Conservation (phyloP, 768 basidiomycete species). For the Boletus rex-veris region DNA sequence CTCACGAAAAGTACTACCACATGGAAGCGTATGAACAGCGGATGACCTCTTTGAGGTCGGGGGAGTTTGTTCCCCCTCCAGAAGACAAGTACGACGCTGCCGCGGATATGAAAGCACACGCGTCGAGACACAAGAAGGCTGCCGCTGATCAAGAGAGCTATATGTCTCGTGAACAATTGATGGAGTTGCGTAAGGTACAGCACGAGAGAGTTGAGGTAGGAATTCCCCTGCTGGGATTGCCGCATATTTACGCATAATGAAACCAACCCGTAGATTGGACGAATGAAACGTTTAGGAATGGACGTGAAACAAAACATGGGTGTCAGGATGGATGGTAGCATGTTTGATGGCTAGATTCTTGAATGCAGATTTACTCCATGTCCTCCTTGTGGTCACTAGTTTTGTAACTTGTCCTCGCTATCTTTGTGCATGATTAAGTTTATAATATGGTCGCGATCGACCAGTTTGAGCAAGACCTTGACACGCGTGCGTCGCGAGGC, state of each 20-base stretch:
- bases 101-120: slow-evolving; percentile 78
- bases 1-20: slow-evolving; percentile 94
- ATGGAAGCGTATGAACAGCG: slow-evolving; percentile 81
- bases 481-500: slow-evolving; percentile 18
- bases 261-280: slow-evolving; percentile 51
- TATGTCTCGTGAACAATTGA: slow-evolving; percentile 73
- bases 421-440: neutral
- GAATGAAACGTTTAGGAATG: slow-evolving; percentile 87
- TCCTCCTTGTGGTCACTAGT: too few species aligned
- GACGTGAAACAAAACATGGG: slow-evolving; percentile 82
- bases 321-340: slow-evolving; percentile 77
- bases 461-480: neutral
- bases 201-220: slow-evolving; percentile 78
- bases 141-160: slow-evolving; percentile 66
- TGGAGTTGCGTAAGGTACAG: slow-evolving; percentile 80
- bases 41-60: slow-evolving; percentile 81
- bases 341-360: slow-evolving; percentile 44
- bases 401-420: neutral
- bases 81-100: slow-evolving; percentile 78
- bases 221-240: neutral
- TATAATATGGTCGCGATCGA: neutral
- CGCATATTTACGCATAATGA: neutral
- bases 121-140: slow-evolving; percentile 66
- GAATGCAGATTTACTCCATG: neutral
- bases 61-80: slow-evolving; percentile 71